phyloP scores from a whole-genome alignment of 2,329 filamentous ascomycete species.

The Coniochaeta sp. region DNA sequence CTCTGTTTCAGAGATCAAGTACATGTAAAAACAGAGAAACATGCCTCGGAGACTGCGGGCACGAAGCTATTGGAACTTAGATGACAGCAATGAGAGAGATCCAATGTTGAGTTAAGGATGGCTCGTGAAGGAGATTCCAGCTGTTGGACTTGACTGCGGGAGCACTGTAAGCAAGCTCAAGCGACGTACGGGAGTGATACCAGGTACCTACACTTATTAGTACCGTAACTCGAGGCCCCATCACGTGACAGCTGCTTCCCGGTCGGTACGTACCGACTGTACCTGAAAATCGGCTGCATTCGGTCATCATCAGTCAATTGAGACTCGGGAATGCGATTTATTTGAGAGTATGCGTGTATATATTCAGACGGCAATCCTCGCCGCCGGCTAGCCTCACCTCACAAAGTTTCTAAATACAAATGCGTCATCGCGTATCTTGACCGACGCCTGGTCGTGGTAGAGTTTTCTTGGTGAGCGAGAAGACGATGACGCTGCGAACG shows the following conservation, averaged over 20 bases:
- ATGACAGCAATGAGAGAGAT: too few species aligned
- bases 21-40: too few species aligned
- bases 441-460: not conserved
- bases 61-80: too few species aligned
- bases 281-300: slow-evolving; percentile 1
- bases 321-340: not conserved
- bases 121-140: too few species aligned
- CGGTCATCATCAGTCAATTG: not conserved
- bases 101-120: too few species aligned
- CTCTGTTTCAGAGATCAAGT: too few species aligned
- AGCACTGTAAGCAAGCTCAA: too few species aligned
- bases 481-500: not conserved
- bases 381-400: not conserved
- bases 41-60: too few species aligned
- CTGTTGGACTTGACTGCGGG: too few species aligned
- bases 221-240: not conserved
- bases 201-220: too few species aligned
- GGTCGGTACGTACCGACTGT: not conserved
- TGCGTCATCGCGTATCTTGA: not conserved
- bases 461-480: not conserved
- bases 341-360: not conserved
- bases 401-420: not conserved
- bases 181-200: too few species aligned
- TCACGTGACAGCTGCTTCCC: not conserved
- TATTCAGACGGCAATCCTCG: not conserved